A percentile compares a stretch with the other conserved stretches of the same genome.
phyloP scores from a whole-genome alignment of 345 rosid genomes.

The Sonneratia alba region DNA sequence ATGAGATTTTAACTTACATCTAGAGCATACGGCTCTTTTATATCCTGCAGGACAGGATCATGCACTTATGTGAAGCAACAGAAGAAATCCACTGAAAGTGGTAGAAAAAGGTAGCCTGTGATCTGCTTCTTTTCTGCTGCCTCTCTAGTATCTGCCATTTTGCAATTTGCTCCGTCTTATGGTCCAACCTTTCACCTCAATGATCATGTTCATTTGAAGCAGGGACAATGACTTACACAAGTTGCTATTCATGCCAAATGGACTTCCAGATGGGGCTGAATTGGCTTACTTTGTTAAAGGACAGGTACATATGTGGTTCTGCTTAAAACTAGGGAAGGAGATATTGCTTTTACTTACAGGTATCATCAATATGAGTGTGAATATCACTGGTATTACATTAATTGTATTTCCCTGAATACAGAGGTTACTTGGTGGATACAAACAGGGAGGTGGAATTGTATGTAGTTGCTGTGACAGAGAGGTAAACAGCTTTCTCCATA shows the following conservation, averaged over 20 bases:
- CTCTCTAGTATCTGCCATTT: neutral
- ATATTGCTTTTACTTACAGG: neutral
- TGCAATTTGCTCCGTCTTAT: neutral
- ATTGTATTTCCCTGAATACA: slow-evolving; percentile 15
- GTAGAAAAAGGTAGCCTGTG: slow-evolving; percentile 32
- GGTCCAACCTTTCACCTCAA: neutral
- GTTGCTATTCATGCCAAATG: slow-evolving; percentile 84
- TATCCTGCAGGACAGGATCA: slow-evolving; percentile 40
- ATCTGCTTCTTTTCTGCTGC: neutral
- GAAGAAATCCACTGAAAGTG: slow-evolving; percentile 59
- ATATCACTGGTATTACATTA: slow-evolving; percentile 10
- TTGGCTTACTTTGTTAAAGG: slow-evolving; percentile 79
- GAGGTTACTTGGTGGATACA: slow-evolving; percentile 70
- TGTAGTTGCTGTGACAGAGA: slow-evolving; percentile 76
- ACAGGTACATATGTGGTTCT: slow-evolving; percentile 35
- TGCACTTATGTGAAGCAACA: slow-evolving; percentile 25
- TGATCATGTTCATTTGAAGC: slow-evolving; percentile 11
- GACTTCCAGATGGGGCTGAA: slow-evolving; percentile 89
- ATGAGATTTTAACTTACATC: neutral
- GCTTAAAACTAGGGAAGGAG: neutral
- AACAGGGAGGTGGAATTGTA: slow-evolving; percentile 76
- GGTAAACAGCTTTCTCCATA: slow-evolving; percentile 29
- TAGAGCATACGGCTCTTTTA: neutral
- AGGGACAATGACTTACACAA: slow-evolving; percentile 97
- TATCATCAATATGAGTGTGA: neutral